phyloP scores from a whole-genome alignment of 2,329 filamentous ascomycete species.

The Leptographium wingfieldii region DNA sequence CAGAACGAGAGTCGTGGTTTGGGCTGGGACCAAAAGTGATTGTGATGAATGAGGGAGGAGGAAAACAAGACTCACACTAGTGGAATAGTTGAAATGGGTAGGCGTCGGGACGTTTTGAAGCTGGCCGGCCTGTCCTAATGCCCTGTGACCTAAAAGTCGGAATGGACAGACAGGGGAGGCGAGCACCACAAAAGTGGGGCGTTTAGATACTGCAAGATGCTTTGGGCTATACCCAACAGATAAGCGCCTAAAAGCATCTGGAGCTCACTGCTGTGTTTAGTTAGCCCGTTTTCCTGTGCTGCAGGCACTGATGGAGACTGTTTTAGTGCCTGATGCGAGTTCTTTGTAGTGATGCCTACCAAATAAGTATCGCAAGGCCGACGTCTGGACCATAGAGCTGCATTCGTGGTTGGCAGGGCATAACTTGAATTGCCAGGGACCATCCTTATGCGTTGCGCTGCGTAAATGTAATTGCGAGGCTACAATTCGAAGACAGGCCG shows the following conservation, averaged over 20 bases:
- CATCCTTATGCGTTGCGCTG: too few species aligned
- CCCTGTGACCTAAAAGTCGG: neutral
- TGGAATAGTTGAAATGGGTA: neutral
- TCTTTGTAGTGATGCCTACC: neutral
- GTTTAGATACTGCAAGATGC: neutral
- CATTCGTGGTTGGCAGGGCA: neutral
- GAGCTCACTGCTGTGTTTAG: conserved; percentile 4
- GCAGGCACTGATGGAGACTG: neutral
- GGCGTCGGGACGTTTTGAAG: neutral
- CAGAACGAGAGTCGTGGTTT: neutral
- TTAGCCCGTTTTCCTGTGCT: neutral
- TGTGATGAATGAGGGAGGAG: neutral
- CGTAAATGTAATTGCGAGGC: too few species aligned
- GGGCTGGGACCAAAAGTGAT: neutral
- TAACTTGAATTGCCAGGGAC: too few species aligned
- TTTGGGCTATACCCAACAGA: neutral
- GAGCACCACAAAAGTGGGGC: neutral
- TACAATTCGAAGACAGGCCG: neutral
- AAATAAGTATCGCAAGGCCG: too few species aligned
- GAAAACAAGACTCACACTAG: conserved; percentile 2
- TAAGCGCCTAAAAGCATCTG: neutral
- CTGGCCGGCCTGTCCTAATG: neutral
- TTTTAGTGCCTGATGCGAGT: neutral
- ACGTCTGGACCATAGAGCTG: neutral
- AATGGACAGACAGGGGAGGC: neutral